These are phyloP conservation scores for Barnettozyma wickerhamii DNA, from an alignment of 805 yeast species.

Conservation along the genomic window DNA sequence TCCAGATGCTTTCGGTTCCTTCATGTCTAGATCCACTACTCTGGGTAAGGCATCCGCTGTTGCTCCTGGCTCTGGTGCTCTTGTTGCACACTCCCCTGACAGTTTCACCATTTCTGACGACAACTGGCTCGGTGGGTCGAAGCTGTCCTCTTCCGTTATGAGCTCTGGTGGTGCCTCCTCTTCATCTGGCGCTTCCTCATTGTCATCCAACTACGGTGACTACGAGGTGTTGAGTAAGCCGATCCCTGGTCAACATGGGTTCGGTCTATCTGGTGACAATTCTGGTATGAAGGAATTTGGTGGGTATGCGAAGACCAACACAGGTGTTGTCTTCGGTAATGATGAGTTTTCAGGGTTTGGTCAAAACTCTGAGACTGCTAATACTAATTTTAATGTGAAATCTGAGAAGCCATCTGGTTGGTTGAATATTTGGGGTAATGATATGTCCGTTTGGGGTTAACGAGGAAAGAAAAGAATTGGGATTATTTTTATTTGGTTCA, in stretches of 20 bases:
- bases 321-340: not conserved
- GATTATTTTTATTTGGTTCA: not conserved
- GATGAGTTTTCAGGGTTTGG: not conserved
- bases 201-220: not conserved
- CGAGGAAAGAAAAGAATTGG: not conserved
- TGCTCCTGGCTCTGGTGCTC: conserved; percentile 7
- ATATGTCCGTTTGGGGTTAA: conserved; percentile 29
- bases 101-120: conserved; percentile 15
- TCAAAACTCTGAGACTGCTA: not conserved
- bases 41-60: conserved; percentile 4
- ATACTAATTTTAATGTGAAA: conserved; percentile 5
- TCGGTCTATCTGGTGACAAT: not conserved
- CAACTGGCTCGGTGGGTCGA: conserved; percentile 6
- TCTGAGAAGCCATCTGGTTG: conserved; percentile 20
- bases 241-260: not conserved
- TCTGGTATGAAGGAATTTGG: conserved; percentile 2
- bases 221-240: not conserved
- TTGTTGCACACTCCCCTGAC: conserved; percentile 16
- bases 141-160: conserved; percentile 20
- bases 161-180: conserved; percentile 22
- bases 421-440: conserved; percentile 28
- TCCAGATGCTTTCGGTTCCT: not conserved
- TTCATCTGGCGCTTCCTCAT: conserved; percentile 8
- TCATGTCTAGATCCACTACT: conserved; percentile 2
- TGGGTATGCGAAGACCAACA: too few species aligned